These are phyloP conservation scores for Gryganskiella cystojenkinii DNA, from an alignment of 192 early-diverging fungal genomes.

Conservation along the genomic window DNA sequence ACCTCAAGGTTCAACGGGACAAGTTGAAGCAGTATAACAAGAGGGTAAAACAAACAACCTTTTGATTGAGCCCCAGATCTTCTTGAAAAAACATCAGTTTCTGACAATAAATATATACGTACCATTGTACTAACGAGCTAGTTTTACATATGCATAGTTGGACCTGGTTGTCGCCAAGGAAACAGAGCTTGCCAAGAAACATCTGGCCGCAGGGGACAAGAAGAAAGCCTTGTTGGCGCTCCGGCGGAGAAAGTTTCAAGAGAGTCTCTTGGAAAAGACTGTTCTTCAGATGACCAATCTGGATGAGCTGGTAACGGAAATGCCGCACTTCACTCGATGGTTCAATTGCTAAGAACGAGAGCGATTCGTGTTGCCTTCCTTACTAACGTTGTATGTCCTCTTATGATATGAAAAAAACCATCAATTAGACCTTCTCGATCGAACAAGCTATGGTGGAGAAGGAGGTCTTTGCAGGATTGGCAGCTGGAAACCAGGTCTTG, in stretches of 20 bases:
- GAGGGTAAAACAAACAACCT: slow-evolving; percentile 63
- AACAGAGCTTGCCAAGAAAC: slow-evolving; percentile 79
- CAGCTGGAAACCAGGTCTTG: slow-evolving; percentile 88
- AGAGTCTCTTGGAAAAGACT: slow-evolving; percentile 85
- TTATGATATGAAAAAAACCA: background rate
- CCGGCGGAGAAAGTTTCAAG: slow-evolving; percentile 97
- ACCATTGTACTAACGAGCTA: too few relatives aligned
- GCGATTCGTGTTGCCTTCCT: background rate
- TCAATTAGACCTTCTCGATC: slow-evolving; percentile 75
- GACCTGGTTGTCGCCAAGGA: slow-evolving; percentile 85
- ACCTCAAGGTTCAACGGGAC: slow-evolving; percentile 96
- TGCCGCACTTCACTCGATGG: background rate
- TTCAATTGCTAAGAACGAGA: background rate
- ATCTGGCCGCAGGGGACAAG: slow-evolving; percentile 81
- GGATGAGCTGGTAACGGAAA: slow-evolving; percentile 81
- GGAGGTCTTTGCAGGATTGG: slow-evolving; percentile 85
- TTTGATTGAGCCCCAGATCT: too few relatives aligned
- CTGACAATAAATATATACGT: too few relatives aligned
- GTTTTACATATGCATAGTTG: too few relatives aligned
- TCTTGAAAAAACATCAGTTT: background rate
- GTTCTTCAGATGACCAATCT: slow-evolving; percentile 90
- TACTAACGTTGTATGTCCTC: background rate
- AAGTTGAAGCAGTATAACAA: slow-evolving; percentile 93
- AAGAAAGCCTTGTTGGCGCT: slow-evolving; percentile 87
- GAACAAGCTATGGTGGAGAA: slow-evolving; percentile 95